Conservation (phyloP, 768 basidiomycete genomes). For the Auricularia cornea region DNA sequence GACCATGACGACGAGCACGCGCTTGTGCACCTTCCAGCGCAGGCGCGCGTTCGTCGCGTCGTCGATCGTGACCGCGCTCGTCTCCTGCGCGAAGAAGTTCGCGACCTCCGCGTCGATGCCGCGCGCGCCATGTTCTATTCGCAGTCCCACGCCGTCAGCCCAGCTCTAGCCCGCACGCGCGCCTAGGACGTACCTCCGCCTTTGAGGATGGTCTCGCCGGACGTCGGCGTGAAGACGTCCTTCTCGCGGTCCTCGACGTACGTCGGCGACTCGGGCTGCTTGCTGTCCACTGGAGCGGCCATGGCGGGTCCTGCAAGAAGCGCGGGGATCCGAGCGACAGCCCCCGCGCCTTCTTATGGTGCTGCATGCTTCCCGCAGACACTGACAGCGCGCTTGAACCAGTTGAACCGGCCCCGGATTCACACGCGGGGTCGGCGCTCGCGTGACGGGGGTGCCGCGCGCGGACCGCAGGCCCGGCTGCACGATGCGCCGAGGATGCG, state of each 20-base stretch:
- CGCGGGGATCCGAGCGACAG: background rate
- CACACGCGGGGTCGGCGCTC: too few relatives aligned
- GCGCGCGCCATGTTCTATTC: background rate
- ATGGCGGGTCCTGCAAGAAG: background rate
- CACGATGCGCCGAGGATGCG: too few relatives aligned
- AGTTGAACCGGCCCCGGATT: too few relatives aligned
- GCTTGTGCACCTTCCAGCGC: slow-evolving; percentile 39
- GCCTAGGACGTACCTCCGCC: background rate
- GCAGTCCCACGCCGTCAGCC: background rate
- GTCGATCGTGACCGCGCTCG: slow-evolving; percentile 28
- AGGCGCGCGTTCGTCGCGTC: slow-evolving; percentile 35
- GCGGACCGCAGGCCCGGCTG: too few relatives aligned
- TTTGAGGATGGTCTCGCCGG: background rate
- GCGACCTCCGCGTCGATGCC: slow-evolving; percentile 42
- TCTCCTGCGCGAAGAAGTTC: slow-evolving; percentile 30
- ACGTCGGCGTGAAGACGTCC: background rate
- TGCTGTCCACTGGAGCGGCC: background rate
- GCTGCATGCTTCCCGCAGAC: too few relatives aligned
- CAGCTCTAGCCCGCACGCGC: background rate
- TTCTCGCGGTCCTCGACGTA: slow-evolving; percentile 1
- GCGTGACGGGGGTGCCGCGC: too few relatives aligned
- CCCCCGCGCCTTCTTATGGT: background rate
- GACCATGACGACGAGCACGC: slow-evolving; percentile 41
- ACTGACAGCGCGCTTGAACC: too few relatives aligned
- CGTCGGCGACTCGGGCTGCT: background rate